Evolutionary conservation across 2,329 filamentous ascomycete species (phyloP).

Genomic region (Chaetomiaceae sp.): DNA sequence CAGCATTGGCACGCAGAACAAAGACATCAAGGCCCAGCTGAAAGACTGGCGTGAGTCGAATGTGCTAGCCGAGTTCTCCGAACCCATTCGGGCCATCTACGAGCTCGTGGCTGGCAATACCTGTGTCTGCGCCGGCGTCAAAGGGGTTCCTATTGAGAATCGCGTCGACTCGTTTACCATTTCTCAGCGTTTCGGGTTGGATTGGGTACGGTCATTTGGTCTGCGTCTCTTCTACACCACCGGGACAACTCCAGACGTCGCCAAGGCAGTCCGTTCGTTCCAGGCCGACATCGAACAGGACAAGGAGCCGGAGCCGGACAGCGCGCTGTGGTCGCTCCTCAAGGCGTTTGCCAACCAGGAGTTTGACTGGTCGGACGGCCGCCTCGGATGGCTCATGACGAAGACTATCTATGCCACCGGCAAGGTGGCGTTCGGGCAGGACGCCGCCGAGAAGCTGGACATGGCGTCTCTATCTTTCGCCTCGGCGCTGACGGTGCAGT

Average conservation of each 20-base stretch:
- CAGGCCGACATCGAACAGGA: slow-evolving; percentile 67
- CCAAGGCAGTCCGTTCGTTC: slow-evolving; percentile 69
- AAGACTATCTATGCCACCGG: slow-evolving; percentile 55
- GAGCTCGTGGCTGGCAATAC: slow-evolving; percentile 85
- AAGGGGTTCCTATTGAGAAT: slow-evolving; percentile 70
- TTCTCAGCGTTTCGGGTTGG: slow-evolving; percentile 75
- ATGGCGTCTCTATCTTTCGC: slow-evolving; percentile 63
- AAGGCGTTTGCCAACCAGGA: slow-evolving; percentile 67
- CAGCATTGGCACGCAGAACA: slow-evolving; percentile 73
- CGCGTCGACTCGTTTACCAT: slow-evolving; percentile 75
- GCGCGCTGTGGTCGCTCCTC: slow-evolving; percentile 72
- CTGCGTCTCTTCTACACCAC: slow-evolving; percentile 86
- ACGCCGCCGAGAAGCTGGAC: slow-evolving; percentile 59
- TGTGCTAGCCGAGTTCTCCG: slow-evolving; percentile 80
- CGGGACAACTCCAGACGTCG: slow-evolving; percentile 56
- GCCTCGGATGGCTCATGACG: slow-evolving; percentile 81
- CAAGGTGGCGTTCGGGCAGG: slow-evolving; percentile 48
- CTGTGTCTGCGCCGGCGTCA: slow-evolving; percentile 75
- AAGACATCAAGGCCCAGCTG: slow-evolving; percentile 75
- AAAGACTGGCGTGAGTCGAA: slow-evolving; percentile 79
- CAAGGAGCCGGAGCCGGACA: slow-evolving; percentile 61
- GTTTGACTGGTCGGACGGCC: slow-evolving; percentile 67
- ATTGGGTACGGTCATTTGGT: slow-evolving; percentile 92
- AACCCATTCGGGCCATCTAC: slow-evolving; percentile 80
- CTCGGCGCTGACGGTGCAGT: slow-evolving; percentile 57